Percentiles rank a stretch among this genome's conserved stretches.
Evolutionary conservation across 208 protist genomes (phyloP).

Genomic region (Blechomonas ayalai): DNA sequence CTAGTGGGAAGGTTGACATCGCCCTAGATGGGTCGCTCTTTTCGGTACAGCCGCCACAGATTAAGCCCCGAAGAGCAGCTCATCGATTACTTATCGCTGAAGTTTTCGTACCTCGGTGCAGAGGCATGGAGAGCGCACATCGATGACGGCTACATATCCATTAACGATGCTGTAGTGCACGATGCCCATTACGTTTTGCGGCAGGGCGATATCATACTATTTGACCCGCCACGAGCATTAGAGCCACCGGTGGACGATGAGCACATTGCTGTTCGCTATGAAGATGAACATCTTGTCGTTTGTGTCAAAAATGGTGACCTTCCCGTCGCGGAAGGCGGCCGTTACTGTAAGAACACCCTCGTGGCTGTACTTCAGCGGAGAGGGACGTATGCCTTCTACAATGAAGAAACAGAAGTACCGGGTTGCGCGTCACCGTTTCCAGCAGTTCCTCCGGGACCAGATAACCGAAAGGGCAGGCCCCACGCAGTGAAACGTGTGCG

Average conservation of each 20-base stretch:
- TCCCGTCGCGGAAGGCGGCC: conserved; percentile 73
- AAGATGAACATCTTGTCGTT: conserved; percentile 46
- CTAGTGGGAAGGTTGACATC: too few species aligned
- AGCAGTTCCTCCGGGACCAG: neutral
- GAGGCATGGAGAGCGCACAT: conserved; percentile 52
- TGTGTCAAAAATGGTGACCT: conserved; percentile 75
- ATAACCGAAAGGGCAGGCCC: too few species aligned
- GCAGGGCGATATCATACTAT: conserved; percentile 53
- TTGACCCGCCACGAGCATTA: conserved; percentile 54
- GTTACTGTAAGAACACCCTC: conserved; percentile 80
- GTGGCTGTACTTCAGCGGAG: conserved; percentile 31
- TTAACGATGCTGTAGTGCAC: conserved; percentile 13
- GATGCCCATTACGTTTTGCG: conserved; percentile 18
- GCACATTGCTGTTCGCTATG: conserved; percentile 43
- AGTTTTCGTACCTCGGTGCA: conserved; percentile 52
- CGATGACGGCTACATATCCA: conserved; percentile 24
- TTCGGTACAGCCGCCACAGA: conserved; percentile 59
- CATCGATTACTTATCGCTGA: conserved; percentile 25
- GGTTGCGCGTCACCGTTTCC: neutral
- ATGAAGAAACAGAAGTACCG: neutral
- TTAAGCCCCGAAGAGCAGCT: conserved; percentile 32
- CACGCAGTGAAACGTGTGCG: too few species aligned
- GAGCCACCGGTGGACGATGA: conserved; percentile 62
- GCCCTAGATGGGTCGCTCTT: conserved; percentile 50
- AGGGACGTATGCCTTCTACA: neutral